Conservation (phyloP, 805 yeast genomes). For the Yarrowia sp. region DNA sequence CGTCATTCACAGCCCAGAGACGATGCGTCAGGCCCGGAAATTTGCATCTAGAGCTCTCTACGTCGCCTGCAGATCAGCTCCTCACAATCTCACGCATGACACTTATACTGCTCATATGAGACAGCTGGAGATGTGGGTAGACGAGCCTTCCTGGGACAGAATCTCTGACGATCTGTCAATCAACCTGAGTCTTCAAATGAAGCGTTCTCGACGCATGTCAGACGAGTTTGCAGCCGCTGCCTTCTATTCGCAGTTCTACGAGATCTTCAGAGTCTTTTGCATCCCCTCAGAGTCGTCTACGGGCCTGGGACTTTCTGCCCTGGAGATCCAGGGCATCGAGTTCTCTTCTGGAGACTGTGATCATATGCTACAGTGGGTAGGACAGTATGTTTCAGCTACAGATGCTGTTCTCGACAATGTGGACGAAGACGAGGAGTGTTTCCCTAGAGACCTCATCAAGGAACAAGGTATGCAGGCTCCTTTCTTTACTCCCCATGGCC, state of each 20-base stretch:
- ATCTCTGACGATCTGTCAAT: slow-evolving; percentile 4
- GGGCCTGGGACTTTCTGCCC: not conserved
- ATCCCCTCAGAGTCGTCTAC: not conserved
- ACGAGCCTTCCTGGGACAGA: not conserved
- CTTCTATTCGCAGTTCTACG: slow-evolving; percentile 32
- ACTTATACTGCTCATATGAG: slow-evolving; percentile 8
- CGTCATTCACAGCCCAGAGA: slow-evolving; percentile 17
- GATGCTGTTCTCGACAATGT: slow-evolving; percentile 8
- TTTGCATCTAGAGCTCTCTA: slow-evolving; percentile 37
- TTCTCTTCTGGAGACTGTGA: slow-evolving; percentile 8
- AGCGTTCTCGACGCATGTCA: slow-evolving; percentile 9
- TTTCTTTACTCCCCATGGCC: slow-evolving; percentile 10
- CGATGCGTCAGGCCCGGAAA: slow-evolving; percentile 10
- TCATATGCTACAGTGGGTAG: slow-evolving; percentile 1
- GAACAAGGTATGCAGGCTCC: slow-evolving; percentile 23
- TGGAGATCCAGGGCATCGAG: slow-evolving; percentile 9
- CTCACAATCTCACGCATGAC: slow-evolving; percentile 27
- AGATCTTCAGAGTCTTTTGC: slow-evolving; percentile 26
- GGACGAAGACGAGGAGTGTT: not conserved
- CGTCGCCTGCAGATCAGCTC: slow-evolving; percentile 22
- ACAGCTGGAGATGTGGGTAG: slow-evolving; percentile 9
- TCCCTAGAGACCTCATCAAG: slow-evolving; percentile 3
- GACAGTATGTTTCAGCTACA: not conserved
- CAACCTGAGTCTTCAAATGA: slow-evolving; percentile 16
- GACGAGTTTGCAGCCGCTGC: slow-evolving; percentile 24